Evolutionary conservation across 495 filamentous ascomycete species (phyloP).

Genomic region (Penicillium robsamsonii): DNA sequence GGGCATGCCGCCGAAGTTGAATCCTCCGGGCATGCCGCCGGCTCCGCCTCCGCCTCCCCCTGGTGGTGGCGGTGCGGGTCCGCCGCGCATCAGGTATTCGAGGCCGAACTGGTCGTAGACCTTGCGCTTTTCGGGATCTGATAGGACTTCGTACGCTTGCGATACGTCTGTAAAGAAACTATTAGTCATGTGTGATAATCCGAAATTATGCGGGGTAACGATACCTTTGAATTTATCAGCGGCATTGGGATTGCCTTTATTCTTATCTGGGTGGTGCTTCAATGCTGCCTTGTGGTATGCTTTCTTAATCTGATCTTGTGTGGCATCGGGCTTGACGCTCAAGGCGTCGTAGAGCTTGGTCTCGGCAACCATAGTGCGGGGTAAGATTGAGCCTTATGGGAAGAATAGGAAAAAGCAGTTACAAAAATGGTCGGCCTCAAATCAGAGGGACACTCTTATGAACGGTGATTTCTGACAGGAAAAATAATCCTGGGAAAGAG

Average conservation of each 20-base stretch:
- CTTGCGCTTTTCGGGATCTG: constrained; percentile 95
- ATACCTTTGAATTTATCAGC: constrained; percentile 83
- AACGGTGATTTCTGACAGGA: constrained; percentile 14
- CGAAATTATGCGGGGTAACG: constrained; percentile 19
- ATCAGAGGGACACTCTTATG: constrained; percentile 11
- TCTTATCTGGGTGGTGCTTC: constrained; percentile 96
- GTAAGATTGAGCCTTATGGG: constrained; percentile 19
- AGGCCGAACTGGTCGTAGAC: constrained; percentile 93
- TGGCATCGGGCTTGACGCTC: constrained; percentile 71
- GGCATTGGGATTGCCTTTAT: constrained; percentile 81
- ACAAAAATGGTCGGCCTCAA: constrained; percentile 6
- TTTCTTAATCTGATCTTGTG: constrained; percentile 95
- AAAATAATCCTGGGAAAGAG: constrained; percentile 1
- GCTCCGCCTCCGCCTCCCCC: constrained; percentile 48
- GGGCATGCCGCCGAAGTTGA: constrained; percentile 54
- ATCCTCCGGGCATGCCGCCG: constrained; percentile 57
- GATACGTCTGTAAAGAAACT: constrained; percentile 63
- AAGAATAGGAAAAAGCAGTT: constrained; percentile 7
- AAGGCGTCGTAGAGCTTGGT: constrained; percentile 81
- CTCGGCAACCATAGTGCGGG: constrained; percentile 71
- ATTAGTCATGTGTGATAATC: constrained; percentile 12
- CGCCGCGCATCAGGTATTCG: constrained; percentile 86
- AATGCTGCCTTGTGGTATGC: constrained; percentile 90
- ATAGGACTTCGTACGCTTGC: constrained; percentile 96
- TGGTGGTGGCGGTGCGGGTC: constrained; percentile 62